A percentile compares a stretch with the other conserved stretches of the same genome.
phyloP scores from a whole-genome alignment of 345 rosid species.

The Zanthoxylum bungeanum region DNA sequence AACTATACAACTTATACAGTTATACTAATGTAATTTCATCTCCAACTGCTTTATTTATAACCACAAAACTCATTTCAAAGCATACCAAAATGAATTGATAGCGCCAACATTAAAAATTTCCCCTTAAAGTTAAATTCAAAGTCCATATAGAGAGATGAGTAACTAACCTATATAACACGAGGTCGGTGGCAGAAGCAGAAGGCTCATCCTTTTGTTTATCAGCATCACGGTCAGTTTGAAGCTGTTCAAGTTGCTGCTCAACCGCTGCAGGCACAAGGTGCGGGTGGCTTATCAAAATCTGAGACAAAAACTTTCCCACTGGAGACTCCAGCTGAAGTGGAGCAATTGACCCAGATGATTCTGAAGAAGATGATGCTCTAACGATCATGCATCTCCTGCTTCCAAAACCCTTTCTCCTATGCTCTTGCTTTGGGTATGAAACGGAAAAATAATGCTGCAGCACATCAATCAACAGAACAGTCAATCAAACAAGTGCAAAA shows the following conservation, averaged over 20 bases:
- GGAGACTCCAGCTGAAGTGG: slow-evolving; percentile 90
- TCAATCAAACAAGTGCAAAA: slow-evolving; percentile 4
- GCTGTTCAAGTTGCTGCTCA: slow-evolving; percentile 95
- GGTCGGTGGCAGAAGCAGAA: slow-evolving; percentile 64
- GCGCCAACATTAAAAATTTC: too few species aligned
- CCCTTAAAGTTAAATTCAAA: background rate
- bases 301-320: slow-evolving; percentile 84
- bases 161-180: slow-evolving; percentile 75
- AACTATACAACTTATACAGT: too few species aligned
- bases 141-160: background rate
- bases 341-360: slow-evolving; percentile 44
- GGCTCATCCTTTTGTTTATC: slow-evolving; percentile 63
- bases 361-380: slow-evolving; percentile 54
- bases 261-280: slow-evolving; percentile 96
- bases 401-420: slow-evolving; percentile 26
- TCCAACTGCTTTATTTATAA: too few species aligned
- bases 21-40: too few species aligned
- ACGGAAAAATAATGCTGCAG: slow-evolving; percentile 38
- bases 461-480: background rate
- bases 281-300: slow-evolving; percentile 81
- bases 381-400: slow-evolving; percentile 40
- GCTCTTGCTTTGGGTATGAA: slow-evolving; percentile 27
- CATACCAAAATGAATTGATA: too few species aligned
- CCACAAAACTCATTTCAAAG: too few species aligned
- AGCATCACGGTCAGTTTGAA: slow-evolving; percentile 77